These are phyloP conservation scores for Suillus sp. DNA, from an alignment of 768 basidiomycete genomes.

Conservation along the genomic window DNA sequence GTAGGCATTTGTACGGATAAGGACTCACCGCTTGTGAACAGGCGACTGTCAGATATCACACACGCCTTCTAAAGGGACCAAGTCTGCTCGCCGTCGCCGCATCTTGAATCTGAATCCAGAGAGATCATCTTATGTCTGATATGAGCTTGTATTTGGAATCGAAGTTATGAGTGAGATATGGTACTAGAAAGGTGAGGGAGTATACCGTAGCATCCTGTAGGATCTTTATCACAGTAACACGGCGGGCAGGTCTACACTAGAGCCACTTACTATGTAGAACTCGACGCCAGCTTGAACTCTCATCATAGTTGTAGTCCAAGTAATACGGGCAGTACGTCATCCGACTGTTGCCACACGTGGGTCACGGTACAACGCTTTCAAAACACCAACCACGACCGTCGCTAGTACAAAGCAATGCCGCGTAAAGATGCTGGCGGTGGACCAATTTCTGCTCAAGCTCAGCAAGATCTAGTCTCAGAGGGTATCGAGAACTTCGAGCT, in stretches of 20 bases:
- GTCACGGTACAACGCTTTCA: neutral
- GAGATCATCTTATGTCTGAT: neutral
- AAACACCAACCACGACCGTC: neutral
- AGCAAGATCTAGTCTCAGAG: constrained; percentile 78
- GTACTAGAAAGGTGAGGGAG: neutral
- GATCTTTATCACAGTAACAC: neutral
- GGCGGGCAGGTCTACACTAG: neutral
- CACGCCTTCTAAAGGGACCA: neutral
- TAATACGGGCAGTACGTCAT: neutral
- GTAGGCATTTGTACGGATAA: neutral
- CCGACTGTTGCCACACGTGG: neutral
- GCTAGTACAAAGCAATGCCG: constrained; percentile 49
- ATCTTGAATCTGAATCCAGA: neutral
- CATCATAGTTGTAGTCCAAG: neutral
- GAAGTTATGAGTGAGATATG: neutral
- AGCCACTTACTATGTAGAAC: neutral
- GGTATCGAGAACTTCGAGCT: constrained; percentile 91
- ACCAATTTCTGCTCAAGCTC: constrained; percentile 68
- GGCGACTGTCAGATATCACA: neutral
- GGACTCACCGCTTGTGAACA: neutral
- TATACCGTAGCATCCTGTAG: neutral
- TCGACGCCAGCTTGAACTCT: neutral
- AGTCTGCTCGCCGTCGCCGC: neutral
- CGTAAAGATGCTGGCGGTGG: constrained; percentile 62
- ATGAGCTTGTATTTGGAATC: neutral